These are phyloP conservation scores for Vitellaria paradoxa DNA, from an alignment of 179 eudicot species.

Conservation along the genomic window DNA sequence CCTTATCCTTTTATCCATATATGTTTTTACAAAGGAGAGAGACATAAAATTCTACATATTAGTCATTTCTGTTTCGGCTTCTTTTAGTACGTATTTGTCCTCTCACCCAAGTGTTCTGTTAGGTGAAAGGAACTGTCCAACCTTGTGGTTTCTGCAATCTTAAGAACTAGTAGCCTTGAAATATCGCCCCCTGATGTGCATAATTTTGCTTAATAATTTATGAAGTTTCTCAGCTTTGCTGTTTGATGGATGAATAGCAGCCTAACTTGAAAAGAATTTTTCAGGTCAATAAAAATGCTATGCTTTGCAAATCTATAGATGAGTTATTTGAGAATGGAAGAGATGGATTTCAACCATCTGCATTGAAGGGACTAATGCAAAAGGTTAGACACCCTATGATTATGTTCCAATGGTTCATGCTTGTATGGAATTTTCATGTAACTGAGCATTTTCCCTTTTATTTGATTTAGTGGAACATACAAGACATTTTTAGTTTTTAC, in stretches of 20 bases:
- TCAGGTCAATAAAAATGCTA: conserved; percentile 82
- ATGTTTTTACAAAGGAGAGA: too few species aligned
- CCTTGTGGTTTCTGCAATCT: not conserved
- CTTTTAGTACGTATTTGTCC: too few species aligned
- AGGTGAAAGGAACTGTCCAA: not conserved
- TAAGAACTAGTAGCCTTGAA: not conserved
- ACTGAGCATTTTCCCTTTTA: not conserved
- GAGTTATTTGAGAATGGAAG: conserved; percentile 62
- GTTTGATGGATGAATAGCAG: conserved; percentile 13
- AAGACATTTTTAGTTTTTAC: not conserved
- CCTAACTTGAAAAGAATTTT: conserved; percentile 14
- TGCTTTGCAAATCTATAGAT: conserved; percentile 69
- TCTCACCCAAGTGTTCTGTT: too few species aligned
- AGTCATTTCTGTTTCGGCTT: too few species aligned
- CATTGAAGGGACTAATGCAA: conserved; percentile 50
- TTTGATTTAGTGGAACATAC: not conserved
- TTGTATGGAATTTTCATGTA: not conserved
- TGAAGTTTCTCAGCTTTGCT: not conserved
- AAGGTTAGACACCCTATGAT: conserved; percentile 43
- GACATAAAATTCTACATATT: too few species aligned
- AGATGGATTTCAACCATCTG: conserved; percentile 47
- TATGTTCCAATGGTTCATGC: too few species aligned
- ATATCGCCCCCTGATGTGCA: not conserved
- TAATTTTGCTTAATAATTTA: not conserved
- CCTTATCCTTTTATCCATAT: not conserved